Evolutionary conservation across 1,139 yeast species (phyloP), one percentile per base, ranked within the genome.

Genomic region (Blastobotrys elegans): DNA sequence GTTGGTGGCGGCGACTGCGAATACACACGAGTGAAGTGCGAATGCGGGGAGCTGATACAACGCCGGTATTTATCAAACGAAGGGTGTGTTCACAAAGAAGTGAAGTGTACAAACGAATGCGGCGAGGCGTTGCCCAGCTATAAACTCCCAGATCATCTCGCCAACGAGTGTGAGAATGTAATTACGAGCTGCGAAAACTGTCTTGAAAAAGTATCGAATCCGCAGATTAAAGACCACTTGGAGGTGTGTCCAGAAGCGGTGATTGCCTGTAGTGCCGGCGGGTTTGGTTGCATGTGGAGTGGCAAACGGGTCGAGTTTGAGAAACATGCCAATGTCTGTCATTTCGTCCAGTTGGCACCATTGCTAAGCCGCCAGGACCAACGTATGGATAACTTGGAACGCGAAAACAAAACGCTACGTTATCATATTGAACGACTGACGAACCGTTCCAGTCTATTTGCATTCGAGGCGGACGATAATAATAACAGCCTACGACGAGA

Each of bases 1-100:
- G 66, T 79, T 2, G 43, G 65, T 6, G 61, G 63, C 2, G 61
- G 63, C 2, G 77, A 72, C 22, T 82, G 89, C 61, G 73, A 64
- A 6, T 73, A 63, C 55, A 79, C 82, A 0, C 73, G 76, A 2
- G 77, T 81, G 0, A 50, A 50, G 35, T 82, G 72, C 54, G 60
- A 37, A 20, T 35, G 40, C 24, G 32, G 22, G 2, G 40, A 26
- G 33, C 24, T 44, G 27, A 21, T 38, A 16, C 29, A 44, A 33
- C 29, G 47, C 31, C 30, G 32, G 17, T 29, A 17, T 24, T 14
- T 32, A 2, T 13, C 10, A 5, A 14, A 34, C 24, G 38, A 34
- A 3, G 64, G 51, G 17, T 55, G 61, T 38, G 50, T 56, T 20
- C 60, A 58, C 40, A 50, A 45, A n/a, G 33, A 22, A 1, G 46